Evolutionary conservation across 805 yeast species (phyloP).

Genomic region (Kodamaea sagamina): DNA sequence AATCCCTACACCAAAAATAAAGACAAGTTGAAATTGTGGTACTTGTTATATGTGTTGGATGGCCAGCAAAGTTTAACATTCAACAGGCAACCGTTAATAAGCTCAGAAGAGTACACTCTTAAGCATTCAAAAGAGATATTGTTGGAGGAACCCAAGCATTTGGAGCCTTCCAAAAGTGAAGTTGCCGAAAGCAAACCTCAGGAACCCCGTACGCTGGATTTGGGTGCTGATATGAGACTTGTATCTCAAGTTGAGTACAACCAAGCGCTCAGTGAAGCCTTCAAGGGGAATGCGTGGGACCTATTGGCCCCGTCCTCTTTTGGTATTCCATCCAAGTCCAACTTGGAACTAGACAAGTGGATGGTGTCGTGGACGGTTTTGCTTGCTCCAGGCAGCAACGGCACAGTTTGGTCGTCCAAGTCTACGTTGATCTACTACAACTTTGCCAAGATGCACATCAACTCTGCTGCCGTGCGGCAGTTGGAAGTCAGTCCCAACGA

Average conservation of each 20-base stretch:
- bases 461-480: constrained; percentile 51
- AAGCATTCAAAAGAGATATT: constrained; percentile 44
- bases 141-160: constrained; percentile 12
- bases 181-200: neutral
- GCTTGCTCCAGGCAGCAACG: constrained; percentile 58
- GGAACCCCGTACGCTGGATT: neutral
- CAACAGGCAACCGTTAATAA: constrained; percentile 58
- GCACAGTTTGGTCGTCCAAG: constrained; percentile 64
- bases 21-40: constrained; percentile 63
- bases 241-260: constrained; percentile 70
- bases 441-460: constrained; percentile 74
- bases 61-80: constrained; percentile 68
- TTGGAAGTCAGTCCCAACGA: constrained; percentile 35
- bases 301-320: constrained; percentile 58
- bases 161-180: constrained; percentile 1
- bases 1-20: constrained; percentile 28
- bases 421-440: constrained; percentile 70
- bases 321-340: constrained; percentile 69
- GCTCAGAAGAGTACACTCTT: constrained; percentile 46
- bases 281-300: constrained; percentile 62
- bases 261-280: constrained; percentile 60
- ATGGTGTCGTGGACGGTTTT: constrained; percentile 80
- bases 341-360: constrained; percentile 71
- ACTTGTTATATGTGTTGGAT: constrained; percentile 61
- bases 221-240: constrained; percentile 51